These are phyloP conservation scores for Psilocybe cyanescens DNA, from an alignment of 768 basidiomycete genomes.

Conservation along the genomic window DNA sequence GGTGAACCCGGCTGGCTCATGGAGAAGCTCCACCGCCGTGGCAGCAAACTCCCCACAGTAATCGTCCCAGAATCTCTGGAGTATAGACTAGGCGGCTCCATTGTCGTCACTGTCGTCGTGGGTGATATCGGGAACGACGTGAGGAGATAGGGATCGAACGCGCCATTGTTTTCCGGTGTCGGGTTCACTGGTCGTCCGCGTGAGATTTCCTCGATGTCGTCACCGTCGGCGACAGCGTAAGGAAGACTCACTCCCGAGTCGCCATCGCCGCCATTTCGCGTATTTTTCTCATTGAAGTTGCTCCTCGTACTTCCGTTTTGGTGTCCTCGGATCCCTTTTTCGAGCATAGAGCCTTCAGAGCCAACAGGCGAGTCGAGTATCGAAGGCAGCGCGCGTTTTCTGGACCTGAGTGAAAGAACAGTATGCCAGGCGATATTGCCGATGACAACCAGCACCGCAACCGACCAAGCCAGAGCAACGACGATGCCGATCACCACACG, in stretches of 20 bases:
- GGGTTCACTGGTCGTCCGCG: constrained; percentile 51
- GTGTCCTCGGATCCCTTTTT: constrained; percentile 35
- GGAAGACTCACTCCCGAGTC: constrained; percentile 1
- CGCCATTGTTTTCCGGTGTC: constrained; percentile 50
- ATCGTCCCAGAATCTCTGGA: constrained; percentile 40
- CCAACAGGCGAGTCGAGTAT: constrained; percentile 17
- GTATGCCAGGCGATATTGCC: constrained; percentile 64
- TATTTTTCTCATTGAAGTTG: constrained; percentile 6
- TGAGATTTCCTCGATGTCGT: constrained; percentile 19
- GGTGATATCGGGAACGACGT: constrained; percentile 52
- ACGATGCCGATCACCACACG: constrained; percentile 82
- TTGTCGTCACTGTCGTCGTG: constrained; percentile 33
- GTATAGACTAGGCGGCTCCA: constrained; percentile 34
- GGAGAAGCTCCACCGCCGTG: constrained; percentile 42
- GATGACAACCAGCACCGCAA: constrained; percentile 71
- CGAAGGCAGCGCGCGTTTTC: constrained; percentile 17
- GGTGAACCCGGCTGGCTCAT: constrained; percentile 32
- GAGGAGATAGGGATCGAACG: constrained; percentile 42
- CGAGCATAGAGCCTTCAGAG: constrained; percentile 40
- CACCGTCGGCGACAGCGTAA: background rate
- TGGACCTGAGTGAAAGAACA: constrained; percentile 35
- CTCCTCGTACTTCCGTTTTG: constrained; percentile 15
- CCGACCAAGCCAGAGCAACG: constrained; percentile 69
- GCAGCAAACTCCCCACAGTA: constrained; percentile 41
- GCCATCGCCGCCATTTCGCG: background rate